Evolutionary conservation across 2,329 filamentous ascomycete species (phyloP), one percentile per base, ranked within the genome.

Genomic region (Hymenoscyphus fraxineus): DNA sequence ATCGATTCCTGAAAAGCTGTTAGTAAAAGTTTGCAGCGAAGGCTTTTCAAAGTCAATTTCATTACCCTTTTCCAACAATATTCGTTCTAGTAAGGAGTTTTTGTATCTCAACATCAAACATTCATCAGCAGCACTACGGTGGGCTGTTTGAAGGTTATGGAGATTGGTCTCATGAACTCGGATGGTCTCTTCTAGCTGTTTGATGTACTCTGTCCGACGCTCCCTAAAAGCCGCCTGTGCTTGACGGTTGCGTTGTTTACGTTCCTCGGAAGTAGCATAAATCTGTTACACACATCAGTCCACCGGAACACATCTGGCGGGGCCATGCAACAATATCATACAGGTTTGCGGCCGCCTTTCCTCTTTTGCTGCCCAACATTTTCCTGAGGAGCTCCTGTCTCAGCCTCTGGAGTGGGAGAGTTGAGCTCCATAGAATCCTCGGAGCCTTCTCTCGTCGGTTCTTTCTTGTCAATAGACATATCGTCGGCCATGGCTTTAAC

Each of bases 81-180:
- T 96, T 65, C 95, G 88, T 80, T 99, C 95, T 41, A 99, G 85
- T 59, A 98, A 82, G 51, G 95, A 98, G 78, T 98, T 99, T 82
- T 98, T 98, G 79, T 98, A 99, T 65, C 95, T 90, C 72, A 99
- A 83, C 95, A 99, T 98, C 74, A 98, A 80, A 77, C 95, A 98
- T 79, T 98, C 95, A 77, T 98, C 95, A 64, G 94, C 93, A 64
- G 95, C 95, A 74, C 88, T 93, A 72, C 95, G 91, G 76, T 98
- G 95, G 70, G 93, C 96, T 74, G 94, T 91, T 79, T 98, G 95
- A 66, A 99, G 83, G 74, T 88, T 96, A 73, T 96, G 91, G 64
- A 98, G 83, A 73, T 92, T 94, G 73, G 96, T 92, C 79, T 99
- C 95, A 82, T 98, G 94, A 72, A 95, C 91, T 75, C 95, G 94